Conservation (phyloP, 352 stramenopile genomes). For the Globisporangium paroecandrum region DNA sequence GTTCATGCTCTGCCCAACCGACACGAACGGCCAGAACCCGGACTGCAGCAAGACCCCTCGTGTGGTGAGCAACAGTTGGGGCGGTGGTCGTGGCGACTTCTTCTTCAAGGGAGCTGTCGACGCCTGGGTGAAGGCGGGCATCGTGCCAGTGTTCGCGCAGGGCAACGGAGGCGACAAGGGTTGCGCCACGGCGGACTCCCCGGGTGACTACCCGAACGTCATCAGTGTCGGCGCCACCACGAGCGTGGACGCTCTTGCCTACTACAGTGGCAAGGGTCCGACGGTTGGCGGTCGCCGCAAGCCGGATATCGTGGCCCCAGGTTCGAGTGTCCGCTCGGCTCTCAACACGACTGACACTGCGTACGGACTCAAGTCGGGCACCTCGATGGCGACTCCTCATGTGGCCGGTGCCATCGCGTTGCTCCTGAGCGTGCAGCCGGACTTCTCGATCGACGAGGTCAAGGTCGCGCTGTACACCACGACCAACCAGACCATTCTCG, state of each 20-base stretch:
- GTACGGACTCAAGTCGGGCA: neutral
- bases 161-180: slow-evolving; percentile 15
- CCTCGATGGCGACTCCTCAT: slow-evolving; percentile 27
- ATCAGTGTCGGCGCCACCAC: slow-evolving; percentile 25
- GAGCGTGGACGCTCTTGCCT: slow-evolving; percentile 12
- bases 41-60: slow-evolving; percentile 16
- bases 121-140: slow-evolving; percentile 23
- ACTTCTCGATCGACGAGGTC: slow-evolving; percentile 20
- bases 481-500: slow-evolving; percentile 7
- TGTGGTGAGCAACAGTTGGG: slow-evolving; percentile 10
- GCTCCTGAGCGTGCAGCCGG: slow-evolving; percentile 21
- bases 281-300: slow-evolving; percentile 16
- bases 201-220: slow-evolving; percentile 24
- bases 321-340: slow-evolving; percentile 13
- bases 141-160: slow-evolving; percentile 21
- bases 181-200: slow-evolving; percentile 20
- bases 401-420: slow-evolving; percentile 22
- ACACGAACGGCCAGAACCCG: slow-evolving; percentile 17
- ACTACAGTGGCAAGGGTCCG: slow-evolving; percentile 16
- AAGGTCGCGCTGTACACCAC: slow-evolving; percentile 12
- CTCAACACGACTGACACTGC: neutral
- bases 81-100: slow-evolving; percentile 10
- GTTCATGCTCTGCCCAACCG: slow-evolving; percentile 19
- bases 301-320: slow-evolving; percentile 28
- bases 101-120: slow-evolving; percentile 16